Base-by-base conservation (phyloP, 495 filamentous ascomycete genomes). In the Trichoderma asperelloides region DNA sequence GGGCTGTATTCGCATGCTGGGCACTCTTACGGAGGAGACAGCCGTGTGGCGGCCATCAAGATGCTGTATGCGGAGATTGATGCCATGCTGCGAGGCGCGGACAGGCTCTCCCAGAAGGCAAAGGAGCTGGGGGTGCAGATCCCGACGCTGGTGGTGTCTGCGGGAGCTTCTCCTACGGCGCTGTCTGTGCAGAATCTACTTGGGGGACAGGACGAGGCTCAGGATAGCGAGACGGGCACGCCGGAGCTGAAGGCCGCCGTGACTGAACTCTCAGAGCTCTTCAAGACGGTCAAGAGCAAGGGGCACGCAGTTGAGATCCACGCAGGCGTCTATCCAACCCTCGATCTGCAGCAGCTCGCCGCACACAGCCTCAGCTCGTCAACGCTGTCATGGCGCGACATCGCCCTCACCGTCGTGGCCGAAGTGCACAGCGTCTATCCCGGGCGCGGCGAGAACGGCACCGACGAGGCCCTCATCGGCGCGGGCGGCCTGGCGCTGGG, bases 1-100 rank as follows among this genome's bases (percentile, higher is more conserved):
- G 92, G 91, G 0, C 72, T 94, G 21, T 96, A 96, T 75, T 85
- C 82, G n/a, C 92, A 96, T 74, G 88, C 88, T 4, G 91, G 91
- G 4, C 84, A 91, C 66, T 90, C 86, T 39, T 96, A 96, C 74
- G 81, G 75, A 28, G 78, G 78, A 0, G 77, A 83, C 11, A 71
- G 74, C 7, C 81, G 84, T 62, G 76, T 74, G 72, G 72, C 70
- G 30, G 88, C 90, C 8, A 79, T 91, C 75, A 68, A 75, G 0
- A 77, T 84, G 62, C 74, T 96, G 13, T 76, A 74, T 5, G 75
- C 71, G 12, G 92, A 96, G 80, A 82, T 96, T 65, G 73, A 76
- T 27, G 80, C 81, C 21, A 78, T 91, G 23, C 74, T 79, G 66
- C 74, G 79, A 4, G 87, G 86, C 5, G 75, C 84, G 13, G 66